phyloP scores from a whole-genome alignment of 2,329 filamentous ascomycete species.

The Sarocladium kiliense region DNA sequence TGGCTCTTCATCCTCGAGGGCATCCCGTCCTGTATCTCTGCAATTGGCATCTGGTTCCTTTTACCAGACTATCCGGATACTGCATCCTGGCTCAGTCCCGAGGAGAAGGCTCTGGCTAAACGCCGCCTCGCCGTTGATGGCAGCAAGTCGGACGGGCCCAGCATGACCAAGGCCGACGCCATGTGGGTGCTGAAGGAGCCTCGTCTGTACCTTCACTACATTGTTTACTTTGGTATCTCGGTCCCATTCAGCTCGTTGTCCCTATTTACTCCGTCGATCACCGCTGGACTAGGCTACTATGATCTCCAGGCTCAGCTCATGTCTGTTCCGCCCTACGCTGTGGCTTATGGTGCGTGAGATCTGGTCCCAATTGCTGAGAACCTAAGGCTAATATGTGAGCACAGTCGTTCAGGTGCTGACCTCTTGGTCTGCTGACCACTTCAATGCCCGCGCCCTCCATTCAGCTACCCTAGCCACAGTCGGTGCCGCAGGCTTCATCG shows the following conservation, averaged over 20 bases:
- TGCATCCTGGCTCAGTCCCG: constrained; percentile 51
- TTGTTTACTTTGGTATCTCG: constrained; percentile 44
- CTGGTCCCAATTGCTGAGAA: too few relatives aligned
- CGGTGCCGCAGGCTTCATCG: constrained; percentile 47
- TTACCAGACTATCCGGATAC: constrained; percentile 64
- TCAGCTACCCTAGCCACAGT: constrained; percentile 35
- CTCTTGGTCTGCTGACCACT: constrained; percentile 54
- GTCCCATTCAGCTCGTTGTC: constrained; percentile 52
- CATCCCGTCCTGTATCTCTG: constrained; percentile 56
- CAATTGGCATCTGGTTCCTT: constrained; percentile 56
- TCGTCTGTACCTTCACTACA: constrained; percentile 60
- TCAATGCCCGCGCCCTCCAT: constrained; percentile 42
- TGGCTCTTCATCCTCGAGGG: constrained; percentile 59
- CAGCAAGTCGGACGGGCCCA: constrained; percentile 49
- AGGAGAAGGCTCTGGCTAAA: constrained; percentile 49
- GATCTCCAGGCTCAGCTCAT: constrained; percentile 52
- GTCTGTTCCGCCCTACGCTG: constrained; percentile 58
- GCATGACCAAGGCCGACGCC: constrained; percentile 59
- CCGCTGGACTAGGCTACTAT: constrained; percentile 38
- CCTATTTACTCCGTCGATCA: constrained; percentile 55
- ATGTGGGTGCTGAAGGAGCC: constrained; percentile 60
- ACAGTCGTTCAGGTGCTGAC: constrained; percentile 18
- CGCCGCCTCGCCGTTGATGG: constrained; percentile 32
- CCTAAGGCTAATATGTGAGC: background rate
- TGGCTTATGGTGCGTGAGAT: constrained; percentile 34